Evolutionary conservation across 306 rosid genomes (phyloP), one percentile per base, ranked within the genome.

Genomic region (Prinsepia uniflora): DNA sequence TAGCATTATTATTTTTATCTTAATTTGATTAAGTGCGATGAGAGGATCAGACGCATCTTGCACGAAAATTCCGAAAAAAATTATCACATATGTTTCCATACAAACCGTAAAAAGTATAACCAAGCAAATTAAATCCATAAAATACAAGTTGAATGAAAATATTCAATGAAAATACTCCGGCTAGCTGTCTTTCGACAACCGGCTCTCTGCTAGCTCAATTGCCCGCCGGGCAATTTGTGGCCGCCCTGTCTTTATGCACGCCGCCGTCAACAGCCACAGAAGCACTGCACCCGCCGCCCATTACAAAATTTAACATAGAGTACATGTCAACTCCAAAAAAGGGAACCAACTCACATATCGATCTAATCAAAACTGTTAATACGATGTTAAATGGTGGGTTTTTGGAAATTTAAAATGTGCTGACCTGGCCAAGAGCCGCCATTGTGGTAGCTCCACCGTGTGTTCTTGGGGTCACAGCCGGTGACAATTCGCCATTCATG

Each of bases 351-450:
- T 30, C 36, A n/a, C n/a, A n/a, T n/a, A n/a, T n/a, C n/a, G n/a
- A n/a, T 3, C 36, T 3, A 30, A 30, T 30, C 36, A 30, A 30
- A 30, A 30, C 3, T 30, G 36, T 30, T 30, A 30, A 30, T 30
- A 30, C 36, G 36, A 30, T 3, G 36, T 30, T 30, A 30, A 30
- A 30, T 30, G 2, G 1, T 30, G 36, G 36, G 36, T 1, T 30
- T 30, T 30, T 30, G 36, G 36, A 8, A n/a, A 18, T 19, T 20
- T 9, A 56, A 19, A 10, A 53, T 15, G 43, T 40, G 10, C 40
- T 72, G 12, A 76, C 84, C 84, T 80, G 84, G 84, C 84, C 84
- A 75, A 67, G 84, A 80, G 61, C 84, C 84, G 5, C 81, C 84
- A 53, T 80, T 80, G 77, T 80, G 84, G 78, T 76, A 80, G 48